Evolutionary conservation across 345 rosid species (phyloP), one percentile per base, ranked within the genome.

Genomic region (Fremontodendron californicum): DNA sequence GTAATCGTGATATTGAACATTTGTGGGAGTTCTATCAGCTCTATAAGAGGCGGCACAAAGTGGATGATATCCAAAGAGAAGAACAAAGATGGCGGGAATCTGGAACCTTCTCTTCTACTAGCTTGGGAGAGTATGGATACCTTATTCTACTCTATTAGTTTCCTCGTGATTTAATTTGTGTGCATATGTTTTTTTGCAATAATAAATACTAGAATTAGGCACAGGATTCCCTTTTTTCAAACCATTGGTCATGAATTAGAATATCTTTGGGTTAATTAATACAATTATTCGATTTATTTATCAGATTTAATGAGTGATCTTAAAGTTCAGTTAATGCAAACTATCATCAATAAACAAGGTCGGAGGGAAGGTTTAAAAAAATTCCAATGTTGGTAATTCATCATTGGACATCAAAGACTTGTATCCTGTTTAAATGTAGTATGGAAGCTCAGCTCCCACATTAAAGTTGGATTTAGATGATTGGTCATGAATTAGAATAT

Each of bases 11-110:
- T 81, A 83, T 91, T 76, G 97, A 96, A 71, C 92, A 84, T 40
- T 77, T 96, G 27, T 96, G 97, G 99, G 84, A 88, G 67, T 93
- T 96, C 79, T 96, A 96, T 84, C 84, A 86, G 78, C 85, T 81
- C 2, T 96, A 91, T 77, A 96, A 91, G 85, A 88, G 87, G 75
- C 87, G 84, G 18, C 86, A 93, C 82, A 86, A 87, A 80, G 95
- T 92, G 35, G 99, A 96, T 83, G 98, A 92, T 83, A 87, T 96
- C 69, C 96, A 90, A 82, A 89, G 88, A 75, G 94, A 91, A 80
- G 97, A 90, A 74, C 90, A 96, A 75, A 87, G 81, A 77, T 84
- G 84, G 91, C 85, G 90, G 77, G 99, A 93, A 85, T 91, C 97
- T 73, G 94, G 96, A 86, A 87, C 87, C 52, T 90, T 86, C 80